Base-by-base conservation (phyloP, 352 stramenopile species). In the Phytophthora megakarya region DNA sequence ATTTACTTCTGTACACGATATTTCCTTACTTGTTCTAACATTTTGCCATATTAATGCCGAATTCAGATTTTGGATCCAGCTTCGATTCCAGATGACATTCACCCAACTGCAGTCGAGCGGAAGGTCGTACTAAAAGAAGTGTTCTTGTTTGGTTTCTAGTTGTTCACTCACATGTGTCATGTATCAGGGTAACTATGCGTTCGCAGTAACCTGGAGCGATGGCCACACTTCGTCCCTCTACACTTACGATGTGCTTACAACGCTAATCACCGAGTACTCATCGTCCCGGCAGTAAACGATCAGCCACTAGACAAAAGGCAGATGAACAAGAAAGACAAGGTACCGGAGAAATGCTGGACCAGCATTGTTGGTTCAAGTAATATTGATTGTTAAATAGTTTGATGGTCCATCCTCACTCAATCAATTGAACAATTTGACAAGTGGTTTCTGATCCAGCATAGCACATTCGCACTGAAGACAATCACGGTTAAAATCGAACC, bases 181-280 rank as follows among this genome's bases (percentile, higher is more conserved):
- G 15, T 44, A 37, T 37, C 84, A 97, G 71, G 98, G 98, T 52
- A 99, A 99, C 70, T 99, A 99, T 88, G 97, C 97, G 13, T 92
- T 99, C 22, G 93, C 90, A 7, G 92, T 99, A 23, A 90, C 96
- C 50, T 99, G 97, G 97, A 98, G 88, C 48, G 97, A 99, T 72
- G 97, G 96, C 11, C 97, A 99, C 81, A 90, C 81, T 47, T 98
- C 95, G 18, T 94, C 86, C 12, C 80, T 99, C 22, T 99, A 99
- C 80, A 98, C 97, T 12, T 99, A 98, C 75, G 84, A 97, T 55
- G 82, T 88, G 38, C 46, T 97, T 44, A 78, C 73, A 23, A 65
- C 73, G 47, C 73, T 96, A 48, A 80, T 89, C 51, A 56, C 67
- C 1, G 86, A 92, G 32, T 71, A 73, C 54, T 23, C 67, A 1